Conservation (phyloP, 148 eudicot species). For the Arctostaphylos glauca region DNA sequence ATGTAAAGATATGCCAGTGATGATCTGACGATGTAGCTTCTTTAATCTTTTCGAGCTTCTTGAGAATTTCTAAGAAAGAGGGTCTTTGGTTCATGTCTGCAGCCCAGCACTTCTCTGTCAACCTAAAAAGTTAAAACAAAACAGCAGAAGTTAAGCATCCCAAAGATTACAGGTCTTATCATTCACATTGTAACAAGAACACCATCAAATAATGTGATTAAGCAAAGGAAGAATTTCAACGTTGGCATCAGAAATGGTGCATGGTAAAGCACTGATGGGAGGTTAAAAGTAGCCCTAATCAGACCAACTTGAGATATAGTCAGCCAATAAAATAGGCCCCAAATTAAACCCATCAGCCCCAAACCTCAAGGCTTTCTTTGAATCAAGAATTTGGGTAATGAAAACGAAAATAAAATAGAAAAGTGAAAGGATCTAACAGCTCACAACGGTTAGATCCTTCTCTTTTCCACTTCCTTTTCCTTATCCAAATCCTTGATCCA, state of each 20-base stretch:
- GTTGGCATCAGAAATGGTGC: not conserved
- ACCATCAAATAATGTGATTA: too few species aligned
- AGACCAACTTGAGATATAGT: not conserved
- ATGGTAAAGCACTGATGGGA: not conserved
- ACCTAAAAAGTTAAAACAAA: slow-evolving; percentile 39
- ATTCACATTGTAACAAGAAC: not conserved
- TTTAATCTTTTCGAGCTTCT: slow-evolving; percentile 78
- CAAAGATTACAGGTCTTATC: slow-evolving; percentile 1
- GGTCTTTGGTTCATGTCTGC: slow-evolving; percentile 81
- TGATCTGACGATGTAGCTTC: slow-evolving; percentile 56
- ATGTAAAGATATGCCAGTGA: slow-evolving; percentile 77
- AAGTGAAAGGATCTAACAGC: not conserved
- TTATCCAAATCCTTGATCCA: too few species aligned
- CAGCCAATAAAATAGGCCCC: too few species aligned
- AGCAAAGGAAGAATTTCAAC: not conserved
- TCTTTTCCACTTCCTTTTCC: too few species aligned
- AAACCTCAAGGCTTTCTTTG: not conserved
- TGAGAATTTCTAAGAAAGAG: slow-evolving; percentile 80
- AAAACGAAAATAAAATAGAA: not conserved
- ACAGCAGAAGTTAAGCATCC: slow-evolving; percentile 6
- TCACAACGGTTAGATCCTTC: too few species aligned
- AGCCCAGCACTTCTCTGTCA: slow-evolving; percentile 80
- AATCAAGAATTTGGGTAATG: not conserved
- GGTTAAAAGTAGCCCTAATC: not conserved
- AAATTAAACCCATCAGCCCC: not conserved